phyloP scores from a whole-genome alignment of 2,329 filamentous ascomycete genomes.

The Nothomitra cinnamomea region DNA sequence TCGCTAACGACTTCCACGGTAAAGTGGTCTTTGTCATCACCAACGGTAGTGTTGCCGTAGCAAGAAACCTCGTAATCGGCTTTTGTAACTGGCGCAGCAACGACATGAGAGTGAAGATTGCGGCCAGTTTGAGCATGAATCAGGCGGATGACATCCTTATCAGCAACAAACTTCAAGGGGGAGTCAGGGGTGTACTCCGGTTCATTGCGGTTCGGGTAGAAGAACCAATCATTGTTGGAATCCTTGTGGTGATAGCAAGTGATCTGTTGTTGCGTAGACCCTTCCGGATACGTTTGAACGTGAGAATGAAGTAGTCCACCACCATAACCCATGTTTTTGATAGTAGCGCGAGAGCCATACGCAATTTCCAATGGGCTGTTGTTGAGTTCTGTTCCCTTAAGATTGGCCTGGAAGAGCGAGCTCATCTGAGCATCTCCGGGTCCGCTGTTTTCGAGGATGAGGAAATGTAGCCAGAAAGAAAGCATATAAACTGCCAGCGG shows the following conservation, averaged over 20 bases:
- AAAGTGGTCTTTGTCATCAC: conserved; percentile 98
- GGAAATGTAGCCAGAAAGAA: conserved; percentile 88
- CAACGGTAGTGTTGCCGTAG: conserved; percentile 89
- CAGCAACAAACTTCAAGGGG: conserved; percentile 56
- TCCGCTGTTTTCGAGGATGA: conserved; percentile 81
- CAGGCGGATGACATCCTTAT: conserved; percentile 65
- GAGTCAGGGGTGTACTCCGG: conserved; percentile 53
- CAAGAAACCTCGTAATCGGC: conserved; percentile 81
- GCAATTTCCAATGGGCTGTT: conserved; percentile 88
- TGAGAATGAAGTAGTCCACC: conserved; percentile 93
- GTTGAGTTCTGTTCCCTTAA: conserved; percentile 83
- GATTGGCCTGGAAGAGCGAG: conserved; percentile 94
- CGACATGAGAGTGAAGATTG: conserved; percentile 88
- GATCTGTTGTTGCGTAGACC: conserved; percentile 85
- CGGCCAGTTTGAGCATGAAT: conserved; percentile 92
- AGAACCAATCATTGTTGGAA: conserved; percentile 98
- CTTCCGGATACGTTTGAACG: conserved; percentile 89
- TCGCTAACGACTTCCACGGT: conserved; percentile 81
- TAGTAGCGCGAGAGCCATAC: conserved; percentile 70
- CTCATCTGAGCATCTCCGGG: conserved; percentile 99
- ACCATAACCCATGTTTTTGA: conserved; percentile 99
- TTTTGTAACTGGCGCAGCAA: conserved; percentile 79
- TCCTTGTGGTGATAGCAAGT: conserved; percentile 99
- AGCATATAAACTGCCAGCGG: conserved; percentile 87
- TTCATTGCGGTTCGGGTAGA: conserved; percentile 80